Evolutionary conservation across 768 basidiomycete genomes (phyloP), one percentile per base, ranked within the genome.

Genomic region (Tylopilus plumbeoviolaceoides): DNA sequence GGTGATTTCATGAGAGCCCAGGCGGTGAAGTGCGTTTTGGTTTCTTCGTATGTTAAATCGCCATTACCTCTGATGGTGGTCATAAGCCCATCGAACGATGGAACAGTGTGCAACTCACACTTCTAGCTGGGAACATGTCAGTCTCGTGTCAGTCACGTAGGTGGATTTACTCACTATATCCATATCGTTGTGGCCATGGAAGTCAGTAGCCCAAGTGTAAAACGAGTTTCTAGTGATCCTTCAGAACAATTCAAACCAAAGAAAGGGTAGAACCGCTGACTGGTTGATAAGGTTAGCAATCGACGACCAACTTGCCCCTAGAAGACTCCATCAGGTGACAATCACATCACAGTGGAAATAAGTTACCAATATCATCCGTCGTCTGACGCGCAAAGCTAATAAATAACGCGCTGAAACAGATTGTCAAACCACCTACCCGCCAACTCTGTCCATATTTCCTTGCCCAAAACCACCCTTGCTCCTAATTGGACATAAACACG

Each of bases 1-100:
- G 85, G 85, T 0, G 81, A 82, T 61, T 85, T 87, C 79, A 85
- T 78, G 28, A 87, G 66, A 33, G 83, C 83, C 85, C 85, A 87
- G 0, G 81, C 83, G 0, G 84, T 86, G 63, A 86, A 87, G 62
- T 87, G 85, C 3, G 83, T 75, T 64, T 86, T 86, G 23, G 77
- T 68, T 67, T 87, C 85, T 14, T 87, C 83, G 60, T 73, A 77
- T 0, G 79, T 78, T 42, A 86, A 70, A 31, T 77, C 70, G 14
- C 82, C 84, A 53, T 87, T 86, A 20, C 85, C 85, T 23, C 83
- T 85, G 60, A 20, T 7, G 31, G 17, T 45, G 5, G 21, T 23
- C 38, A 38, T 50, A 31, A 48, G 23, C 5, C 11, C 28, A 30
- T 12, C 30, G 23, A n/a, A 20, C 17, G 15, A 43, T 2, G 11